phyloP scores from a whole-genome alignment of 495 filamentous ascomycete species.

The Thermothielavioides terrestris region DNA sequence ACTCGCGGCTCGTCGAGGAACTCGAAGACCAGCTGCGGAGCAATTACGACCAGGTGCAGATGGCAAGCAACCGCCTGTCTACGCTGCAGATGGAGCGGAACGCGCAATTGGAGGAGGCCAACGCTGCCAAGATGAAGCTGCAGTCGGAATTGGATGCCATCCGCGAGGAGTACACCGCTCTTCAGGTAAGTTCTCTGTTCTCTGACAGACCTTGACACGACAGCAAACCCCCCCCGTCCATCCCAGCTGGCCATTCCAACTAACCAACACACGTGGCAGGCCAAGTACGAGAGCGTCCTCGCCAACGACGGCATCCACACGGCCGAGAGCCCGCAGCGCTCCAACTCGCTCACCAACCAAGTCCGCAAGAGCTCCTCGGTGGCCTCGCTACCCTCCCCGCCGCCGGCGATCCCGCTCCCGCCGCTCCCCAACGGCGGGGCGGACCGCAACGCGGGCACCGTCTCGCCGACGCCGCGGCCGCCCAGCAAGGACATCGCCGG shows the following conservation, averaged over 20 bases:
- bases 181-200: constrained; percentile 63
- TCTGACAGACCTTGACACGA: too few species aligned
- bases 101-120: constrained; percentile 50
- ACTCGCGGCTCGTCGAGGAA: constrained; percentile 83
- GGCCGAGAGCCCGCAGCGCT: constrained; percentile 47
- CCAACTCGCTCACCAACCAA: constrained; percentile 60
- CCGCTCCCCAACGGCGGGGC: constrained; percentile 64
- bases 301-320: constrained; percentile 16
- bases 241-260: neutral
- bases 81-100: constrained; percentile 63
- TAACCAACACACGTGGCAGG: constrained; percentile 38
- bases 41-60: constrained; percentile 87
- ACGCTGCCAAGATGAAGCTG: constrained; percentile 39
- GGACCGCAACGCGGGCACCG: constrained; percentile 30
- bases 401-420: constrained; percentile 85
- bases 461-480: constrained; percentile 51
- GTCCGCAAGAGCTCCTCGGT: constrained; percentile 82
- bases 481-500: constrained; percentile 60
- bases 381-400: constrained; percentile 78
- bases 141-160: constrained; percentile 52
- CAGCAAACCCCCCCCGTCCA: neutral
- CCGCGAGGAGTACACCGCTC: constrained; percentile 50
- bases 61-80: constrained; percentile 66
- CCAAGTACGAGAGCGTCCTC: constrained; percentile 40
- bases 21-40: constrained; percentile 93